Conservation (phyloP, 805 yeast genomes). For the Alloascoidea africana region DNA sequence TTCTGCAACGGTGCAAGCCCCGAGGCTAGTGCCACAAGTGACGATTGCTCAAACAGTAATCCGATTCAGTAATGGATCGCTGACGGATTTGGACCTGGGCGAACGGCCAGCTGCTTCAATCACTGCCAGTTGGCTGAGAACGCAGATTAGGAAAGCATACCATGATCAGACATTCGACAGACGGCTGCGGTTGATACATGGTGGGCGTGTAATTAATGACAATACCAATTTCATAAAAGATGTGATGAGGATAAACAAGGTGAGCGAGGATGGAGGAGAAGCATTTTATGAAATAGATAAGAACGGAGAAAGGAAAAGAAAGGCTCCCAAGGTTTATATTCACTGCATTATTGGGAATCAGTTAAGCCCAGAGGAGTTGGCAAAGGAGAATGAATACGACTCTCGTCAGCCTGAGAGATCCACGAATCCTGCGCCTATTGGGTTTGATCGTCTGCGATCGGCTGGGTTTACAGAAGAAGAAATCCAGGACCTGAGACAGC, state of each 20-base stretch:
- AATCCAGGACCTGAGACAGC: slow-evolving; percentile 53
- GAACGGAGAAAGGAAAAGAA: slow-evolving; percentile 9
- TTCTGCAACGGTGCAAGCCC: too few species aligned
- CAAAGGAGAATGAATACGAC: slow-evolving; percentile 45
- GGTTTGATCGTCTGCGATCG: slow-evolving; percentile 70
- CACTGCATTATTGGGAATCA: slow-evolving; percentile 72
- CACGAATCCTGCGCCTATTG: slow-evolving; percentile 57
- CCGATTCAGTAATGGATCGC: background rate
- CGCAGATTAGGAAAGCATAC: slow-evolving; percentile 23
- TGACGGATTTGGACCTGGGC: background rate
- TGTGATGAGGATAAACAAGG: slow-evolving; percentile 16
- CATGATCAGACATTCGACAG: slow-evolving; percentile 22
- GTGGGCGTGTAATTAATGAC: slow-evolving; percentile 50
- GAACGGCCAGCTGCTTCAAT: slow-evolving; percentile 6
- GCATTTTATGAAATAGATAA: slow-evolving; percentile 9
- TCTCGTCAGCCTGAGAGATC: slow-evolving; percentile 29
- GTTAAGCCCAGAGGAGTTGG: slow-evolving; percentile 36
- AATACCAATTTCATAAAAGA: slow-evolving; percentile 39
- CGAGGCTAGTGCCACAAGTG: background rate
- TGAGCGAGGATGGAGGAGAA: slow-evolving; percentile 3
- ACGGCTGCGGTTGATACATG: slow-evolving; percentile 50
- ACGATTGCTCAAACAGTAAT: background rate
- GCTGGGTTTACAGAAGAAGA: slow-evolving; percentile 80
- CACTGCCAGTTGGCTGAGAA: slow-evolving; percentile 24
- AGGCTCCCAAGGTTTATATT: slow-evolving; percentile 47